These are phyloP conservation scores for Gossypium thurberi DNA, from an alignment of 345 rosid species.

Conservation along the genomic window DNA sequence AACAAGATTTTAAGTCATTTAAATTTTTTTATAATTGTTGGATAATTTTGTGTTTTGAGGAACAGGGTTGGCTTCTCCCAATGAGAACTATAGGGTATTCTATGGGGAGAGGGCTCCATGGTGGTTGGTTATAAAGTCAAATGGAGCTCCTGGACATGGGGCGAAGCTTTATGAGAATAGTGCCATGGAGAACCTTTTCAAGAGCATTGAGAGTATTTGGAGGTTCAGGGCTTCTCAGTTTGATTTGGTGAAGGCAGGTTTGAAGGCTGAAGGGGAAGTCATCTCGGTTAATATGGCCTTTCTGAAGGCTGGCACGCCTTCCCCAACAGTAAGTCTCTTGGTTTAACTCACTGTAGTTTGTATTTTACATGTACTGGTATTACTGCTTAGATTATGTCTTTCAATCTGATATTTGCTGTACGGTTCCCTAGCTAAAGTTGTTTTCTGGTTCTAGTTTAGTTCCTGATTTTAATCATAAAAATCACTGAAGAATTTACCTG, in stretches of 20 bases:
- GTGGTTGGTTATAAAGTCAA: conserved; percentile 85
- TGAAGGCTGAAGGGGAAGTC: conserved; percentile 82
- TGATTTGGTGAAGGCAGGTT: conserved; percentile 76
- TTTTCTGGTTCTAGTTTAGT: background rate
- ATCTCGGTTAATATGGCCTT: conserved; percentile 69
- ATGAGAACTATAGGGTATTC: conserved; percentile 58
- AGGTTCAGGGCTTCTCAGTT: conserved; percentile 90
- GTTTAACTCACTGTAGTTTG: background rate
- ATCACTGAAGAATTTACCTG: background rate
- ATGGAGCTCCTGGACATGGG: conserved; percentile 91
- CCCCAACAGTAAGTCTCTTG: conserved; percentile 59
- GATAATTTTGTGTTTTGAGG: background rate
- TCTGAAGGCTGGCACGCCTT: conserved; percentile 89
- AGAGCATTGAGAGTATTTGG: conserved; percentile 72
- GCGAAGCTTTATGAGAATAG: conserved; percentile 85
- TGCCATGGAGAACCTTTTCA: conserved; percentile 85
- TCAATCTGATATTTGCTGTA: background rate
- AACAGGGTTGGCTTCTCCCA: conserved; percentile 70
- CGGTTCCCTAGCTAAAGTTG: no score
- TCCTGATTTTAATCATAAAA: background rate
- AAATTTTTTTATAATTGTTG: background rate
- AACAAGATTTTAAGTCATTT: background rate
- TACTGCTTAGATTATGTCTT: background rate
- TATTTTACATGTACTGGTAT: background rate
- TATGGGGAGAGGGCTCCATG: conserved; percentile 76